A percentile compares a stretch with the other conserved stretches of the same genome.
Evolutionary conservation across 2,329 filamentous ascomycete genomes (phyloP).

Genomic region (Ophiostoma himal-ulmi): DNA sequence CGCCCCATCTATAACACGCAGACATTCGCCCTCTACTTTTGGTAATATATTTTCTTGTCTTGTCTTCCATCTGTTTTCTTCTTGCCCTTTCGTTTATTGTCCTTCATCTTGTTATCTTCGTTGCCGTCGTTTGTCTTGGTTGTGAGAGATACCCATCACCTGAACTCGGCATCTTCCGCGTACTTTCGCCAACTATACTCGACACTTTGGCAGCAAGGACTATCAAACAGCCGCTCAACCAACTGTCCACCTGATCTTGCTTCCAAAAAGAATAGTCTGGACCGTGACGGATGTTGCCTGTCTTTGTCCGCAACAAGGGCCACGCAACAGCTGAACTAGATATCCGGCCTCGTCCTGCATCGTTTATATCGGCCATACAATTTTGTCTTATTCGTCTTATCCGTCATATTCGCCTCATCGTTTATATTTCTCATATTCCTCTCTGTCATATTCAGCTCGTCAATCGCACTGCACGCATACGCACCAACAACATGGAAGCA

Average conservation of each 20-base stretch:
- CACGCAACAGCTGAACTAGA: neutral
- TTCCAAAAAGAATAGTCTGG: neutral
- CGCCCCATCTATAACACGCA: neutral
- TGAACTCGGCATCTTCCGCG: neutral
- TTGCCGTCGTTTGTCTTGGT: neutral
- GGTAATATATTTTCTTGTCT: neutral
- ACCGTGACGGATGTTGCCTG: neutral
- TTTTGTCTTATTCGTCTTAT: neutral
- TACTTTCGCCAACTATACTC: neutral
- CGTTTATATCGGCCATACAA: neutral
- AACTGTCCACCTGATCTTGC: neutral
- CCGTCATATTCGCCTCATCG: neutral
- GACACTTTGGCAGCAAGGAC: neutral
- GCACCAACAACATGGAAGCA: constrained; percentile 17
- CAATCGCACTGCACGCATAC: neutral
- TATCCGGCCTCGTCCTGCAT: neutral
- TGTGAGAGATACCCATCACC: neutral
- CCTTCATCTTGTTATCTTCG: neutral
- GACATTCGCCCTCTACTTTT: neutral
- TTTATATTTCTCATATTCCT: neutral
- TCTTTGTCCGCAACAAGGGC: neutral
- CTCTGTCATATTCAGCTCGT: neutral
- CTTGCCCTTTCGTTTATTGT: neutral
- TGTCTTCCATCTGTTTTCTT: neutral
- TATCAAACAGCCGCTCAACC: neutral